A percentile compares a stretch with the other conserved stretches of the same genome.
Evolutionary conservation across 441 rosid genomes (phyloP).

Genomic region (Hura crepitans): DNA sequence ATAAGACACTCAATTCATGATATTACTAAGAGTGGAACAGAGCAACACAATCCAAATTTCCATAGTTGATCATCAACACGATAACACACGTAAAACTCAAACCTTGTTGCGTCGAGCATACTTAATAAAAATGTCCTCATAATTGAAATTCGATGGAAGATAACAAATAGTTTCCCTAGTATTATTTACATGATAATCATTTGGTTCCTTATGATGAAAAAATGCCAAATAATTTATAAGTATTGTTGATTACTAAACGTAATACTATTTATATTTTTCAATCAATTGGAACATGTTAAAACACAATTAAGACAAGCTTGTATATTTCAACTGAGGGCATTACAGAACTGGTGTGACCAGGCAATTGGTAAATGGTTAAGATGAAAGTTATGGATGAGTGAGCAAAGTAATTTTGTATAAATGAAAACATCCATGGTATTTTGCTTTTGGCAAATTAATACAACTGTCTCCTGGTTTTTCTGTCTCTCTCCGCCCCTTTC

Average conservation of each 20-base stretch:
- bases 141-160: not conserved
- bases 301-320: too few species aligned
- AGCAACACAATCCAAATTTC: constrained; percentile 7
- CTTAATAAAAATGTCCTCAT: not conserved
- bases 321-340: too few species aligned
- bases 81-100: not conserved
- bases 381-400: too few species aligned
- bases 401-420: too few species aligned
- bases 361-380: too few species aligned
- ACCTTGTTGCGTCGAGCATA: not conserved
- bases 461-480: too few species aligned
- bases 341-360: too few species aligned
- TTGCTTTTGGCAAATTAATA: too few species aligned
- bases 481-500: too few species aligned
- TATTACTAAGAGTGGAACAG: not conserved
- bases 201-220: not conserved
- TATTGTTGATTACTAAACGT: not conserved
- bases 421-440: too few species aligned
- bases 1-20: not conserved
- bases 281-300: not conserved
- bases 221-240: not conserved
- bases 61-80: not conserved
- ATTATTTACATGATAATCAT: not conserved
- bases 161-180: not conserved
- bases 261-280: not conserved